phyloP scores from a whole-genome alignment of 164 flowering plant species.

The Paratinospora sagittata region DNA sequence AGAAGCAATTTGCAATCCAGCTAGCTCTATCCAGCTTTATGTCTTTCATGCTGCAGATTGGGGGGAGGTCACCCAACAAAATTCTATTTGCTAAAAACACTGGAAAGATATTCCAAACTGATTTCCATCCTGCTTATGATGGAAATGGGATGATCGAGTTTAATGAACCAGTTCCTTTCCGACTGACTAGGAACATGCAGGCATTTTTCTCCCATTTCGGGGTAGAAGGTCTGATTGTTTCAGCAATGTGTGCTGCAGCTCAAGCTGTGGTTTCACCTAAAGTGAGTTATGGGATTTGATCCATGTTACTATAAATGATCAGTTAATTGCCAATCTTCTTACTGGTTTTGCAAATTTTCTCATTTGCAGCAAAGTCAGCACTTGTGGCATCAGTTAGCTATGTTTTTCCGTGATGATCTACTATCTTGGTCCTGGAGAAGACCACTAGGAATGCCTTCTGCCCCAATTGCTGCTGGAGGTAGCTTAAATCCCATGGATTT shows the following conservation, averaged over 20 bases:
- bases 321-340: not conserved
- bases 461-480: conserved; percentile 54
- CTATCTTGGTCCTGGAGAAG: conserved; percentile 96
- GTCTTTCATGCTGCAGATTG: conserved; percentile 95
- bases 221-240: conserved; percentile 91
- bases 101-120: conserved; percentile 94
- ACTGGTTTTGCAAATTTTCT: not conserved
- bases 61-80: conserved; percentile 98
- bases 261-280: conserved; percentile 92
- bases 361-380: conserved; percentile 86
- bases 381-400: conserved; percentile 89
- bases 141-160: conserved; percentile 94
- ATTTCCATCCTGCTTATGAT: conserved; percentile 99
- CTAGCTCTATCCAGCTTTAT: conserved; percentile 92
- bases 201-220: conserved; percentile 94
- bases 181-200: conserved; percentile 92
- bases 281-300: conserved; percentile 34
- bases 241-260: conserved; percentile 94
- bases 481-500: conserved; percentile 61
- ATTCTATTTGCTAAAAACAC: conserved; percentile 95
- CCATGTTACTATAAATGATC: not conserved
- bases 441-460: conserved; percentile 63
- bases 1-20: conserved; percentile 96
- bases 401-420: conserved; percentile 99
- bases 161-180: conserved; percentile 94